Base-by-base conservation (phyloP, 805 yeast species). In the Wilhelminamyces savonicus region DNA sequence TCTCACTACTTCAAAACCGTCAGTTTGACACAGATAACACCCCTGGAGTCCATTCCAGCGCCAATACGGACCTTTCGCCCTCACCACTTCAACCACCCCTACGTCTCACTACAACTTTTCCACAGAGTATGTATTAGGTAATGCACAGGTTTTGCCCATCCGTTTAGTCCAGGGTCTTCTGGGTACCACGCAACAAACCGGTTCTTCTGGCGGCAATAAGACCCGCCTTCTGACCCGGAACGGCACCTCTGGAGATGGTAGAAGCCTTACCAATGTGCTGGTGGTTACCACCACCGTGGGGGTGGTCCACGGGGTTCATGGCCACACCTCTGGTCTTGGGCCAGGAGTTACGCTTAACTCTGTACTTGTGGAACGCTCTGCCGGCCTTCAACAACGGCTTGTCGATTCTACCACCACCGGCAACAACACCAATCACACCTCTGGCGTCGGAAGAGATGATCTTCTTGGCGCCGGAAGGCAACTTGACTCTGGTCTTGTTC, bases 191-290 rank as follows among this genome's bases (percentile, higher is more conserved):
- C 40, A 55, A 52, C 40, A 55, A 55, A 54, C 61, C 61, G 32
- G 61, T 55, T 55, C 61, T 55, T 55, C 61, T 55, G 37, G 61
- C 61, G 34, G 61, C 61, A 37, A 55, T 55, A 32, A 55, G 49
- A 53, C 61, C 61, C 39, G 59, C 59, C 54, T 55, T 55, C 50
- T 55, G 61, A 54, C 61, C 61, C 32, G 61, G 48, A 39, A 55
- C 61, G 35, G 61, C 61, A 47, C 61, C 60, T 53, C 60, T 53
- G 32, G 59, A 55, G 41, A 56, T 56, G 45, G 62, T 56, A 39
- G 62, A 56, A 46, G 62, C 62, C 50, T 56, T 56, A 48, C 56
- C 56, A 48, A 51, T 51, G 35, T 51, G 56, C 43, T 51, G 56
- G 52, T 56, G 62, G 60, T 56, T 56, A 31, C 34, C 34, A 31